Evolutionary conservation across 2,329 filamentous ascomycete species (phyloP).

Genomic region (Aspergillus floridensis): DNA sequence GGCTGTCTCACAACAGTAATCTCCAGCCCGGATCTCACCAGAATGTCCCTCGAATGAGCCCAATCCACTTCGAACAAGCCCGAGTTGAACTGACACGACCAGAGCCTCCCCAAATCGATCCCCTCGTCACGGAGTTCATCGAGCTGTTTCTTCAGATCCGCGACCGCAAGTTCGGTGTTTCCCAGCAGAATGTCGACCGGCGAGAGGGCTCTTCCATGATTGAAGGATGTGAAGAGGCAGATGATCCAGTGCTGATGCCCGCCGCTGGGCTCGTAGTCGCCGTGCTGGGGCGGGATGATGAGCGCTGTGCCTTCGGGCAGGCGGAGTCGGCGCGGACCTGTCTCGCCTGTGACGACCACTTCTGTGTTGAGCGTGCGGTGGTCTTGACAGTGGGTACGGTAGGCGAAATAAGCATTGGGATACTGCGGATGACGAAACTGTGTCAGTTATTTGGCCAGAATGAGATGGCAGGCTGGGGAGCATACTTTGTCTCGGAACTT

Average conservation of each 20-base stretch:
- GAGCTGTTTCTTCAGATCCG: slow-evolving; percentile 48
- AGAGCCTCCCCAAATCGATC: slow-evolving; percentile 33
- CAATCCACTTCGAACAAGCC: slow-evolving; percentile 58
- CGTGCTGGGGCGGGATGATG: slow-evolving; percentile 52
- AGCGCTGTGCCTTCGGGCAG: slow-evolving; percentile 49
- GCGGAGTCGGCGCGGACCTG: slow-evolving; percentile 14
- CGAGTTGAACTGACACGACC: slow-evolving; percentile 57
- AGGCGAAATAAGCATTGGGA: slow-evolving; percentile 50
- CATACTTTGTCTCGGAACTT: slow-evolving; percentile 46
- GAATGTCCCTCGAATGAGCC: slow-evolving; percentile 46
- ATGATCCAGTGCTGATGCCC: slow-evolving; percentile 53
- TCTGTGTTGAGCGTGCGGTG: slow-evolving; percentile 16
- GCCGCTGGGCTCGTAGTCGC: slow-evolving; percentile 21
- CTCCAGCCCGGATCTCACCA: slow-evolving; percentile 41
- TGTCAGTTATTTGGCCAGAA: not conserved
- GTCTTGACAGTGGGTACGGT: slow-evolving; percentile 49
- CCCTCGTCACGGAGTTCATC: slow-evolving; percentile 21
- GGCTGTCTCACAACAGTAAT: slow-evolving; percentile 35
- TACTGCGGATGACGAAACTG: slow-evolving; percentile 38
- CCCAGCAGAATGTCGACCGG: slow-evolving; percentile 45
- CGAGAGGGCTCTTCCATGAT: slow-evolving; percentile 43
- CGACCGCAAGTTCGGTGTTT: slow-evolving; percentile 50
- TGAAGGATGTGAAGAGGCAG: slow-evolving; percentile 57
- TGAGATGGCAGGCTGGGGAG: not conserved
- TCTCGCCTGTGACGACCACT: slow-evolving; percentile 5